Base-by-base conservation (phyloP, 495 filamentous ascomycete genomes). In the Aspergillus olivimuriae region DNA sequence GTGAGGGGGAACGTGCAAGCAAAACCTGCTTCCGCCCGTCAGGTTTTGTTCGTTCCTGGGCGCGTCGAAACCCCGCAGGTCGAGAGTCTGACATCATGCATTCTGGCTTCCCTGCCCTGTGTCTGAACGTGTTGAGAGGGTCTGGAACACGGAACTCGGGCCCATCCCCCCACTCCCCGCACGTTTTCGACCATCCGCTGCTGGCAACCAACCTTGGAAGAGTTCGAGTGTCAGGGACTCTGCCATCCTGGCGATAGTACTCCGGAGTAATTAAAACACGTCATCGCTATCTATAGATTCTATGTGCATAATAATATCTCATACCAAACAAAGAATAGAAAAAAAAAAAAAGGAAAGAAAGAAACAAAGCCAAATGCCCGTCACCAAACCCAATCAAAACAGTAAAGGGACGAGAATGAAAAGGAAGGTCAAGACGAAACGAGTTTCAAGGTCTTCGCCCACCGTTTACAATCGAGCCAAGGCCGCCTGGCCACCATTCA, bases 21-120 rank as follows among this genome's bases (percentile, higher is more conserved):
- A n/a, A n/a, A n/a, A n/a, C n/a, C n/a, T n/a, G n/a, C n/a, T n/a
- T n/a, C n/a, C n/a, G n/a, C n/a, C n/a, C n/a, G n/a, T n/a, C n/a
- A n/a, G n/a, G n/a, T n/a, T n/a, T n/a, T n/a, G n/a, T n/a, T n/a
- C n/a, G n/a, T n/a, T n/a, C n/a, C n/a, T n/a, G 33, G 37, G 21
- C 26, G 46, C 18, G 28, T 33, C 12, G 39, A 21, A 52, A 50
- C 49, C 53, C 53, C 53, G 53, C 53, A 40, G 46, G 34, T 38
- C 24, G 11, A 31, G 23, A 17, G 24, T n/a, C 43, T 57, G 53
- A 57, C 50, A 53, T 52, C 53, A 57, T 56, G 33, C 39, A 39
- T 23, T 12, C 21, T 21, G n/a, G 18, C 36, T 31, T 31, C 28
- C 21, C 26, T 26, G 39, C 16, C 28, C n/a, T 20, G 30, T 30